Percentiles rank a stretch among this genome's conserved stretches.
These are phyloP conservation scores for Murraya paniculata DNA, from an alignment of 345 rosid genomes.

Conservation along the genomic window DNA sequence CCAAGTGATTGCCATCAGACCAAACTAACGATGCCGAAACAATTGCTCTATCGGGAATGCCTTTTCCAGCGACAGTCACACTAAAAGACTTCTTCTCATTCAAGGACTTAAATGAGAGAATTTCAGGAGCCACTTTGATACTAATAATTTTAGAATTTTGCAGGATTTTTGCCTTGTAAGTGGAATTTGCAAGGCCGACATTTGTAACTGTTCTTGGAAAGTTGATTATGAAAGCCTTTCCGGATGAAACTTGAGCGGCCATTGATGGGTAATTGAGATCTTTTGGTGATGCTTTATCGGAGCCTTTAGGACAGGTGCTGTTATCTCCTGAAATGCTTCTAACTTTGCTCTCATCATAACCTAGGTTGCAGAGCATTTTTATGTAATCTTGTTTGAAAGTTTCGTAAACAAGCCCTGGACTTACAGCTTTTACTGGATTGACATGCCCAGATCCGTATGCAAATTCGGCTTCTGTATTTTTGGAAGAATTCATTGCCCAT, in stretches of 20 bases:
- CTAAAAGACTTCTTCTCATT: constrained; percentile 25
- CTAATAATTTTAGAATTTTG: constrained; percentile 5
- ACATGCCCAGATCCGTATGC: constrained; percentile 16
- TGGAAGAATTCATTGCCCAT: background rate
- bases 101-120: constrained; percentile 23
- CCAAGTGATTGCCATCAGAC: constrained; percentile 37
- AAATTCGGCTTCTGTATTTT: background rate
- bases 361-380: constrained; percentile 7
- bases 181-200: constrained; percentile 35
- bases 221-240: constrained; percentile 13
- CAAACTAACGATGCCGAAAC: constrained; percentile 33
- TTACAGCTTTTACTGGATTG: constrained; percentile 11
- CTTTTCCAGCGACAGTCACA: constrained; percentile 29
- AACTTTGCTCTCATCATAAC: background rate
- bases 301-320: constrained; percentile 12
- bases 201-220: constrained; percentile 39
- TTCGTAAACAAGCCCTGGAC: constrained; percentile 27
- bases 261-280: constrained; percentile 44
- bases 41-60: constrained; percentile 3
- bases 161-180: constrained; percentile 22
- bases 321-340: constrained; percentile 14
- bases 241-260: background rate
- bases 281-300: constrained; percentile 9
- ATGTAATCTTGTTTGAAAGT: constrained; percentile 19
- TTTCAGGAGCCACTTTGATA: constrained; percentile 26